These are phyloP conservation scores for Salix viminalis DNA, from an alignment of 345 rosid genomes.

Conservation along the genomic window DNA sequence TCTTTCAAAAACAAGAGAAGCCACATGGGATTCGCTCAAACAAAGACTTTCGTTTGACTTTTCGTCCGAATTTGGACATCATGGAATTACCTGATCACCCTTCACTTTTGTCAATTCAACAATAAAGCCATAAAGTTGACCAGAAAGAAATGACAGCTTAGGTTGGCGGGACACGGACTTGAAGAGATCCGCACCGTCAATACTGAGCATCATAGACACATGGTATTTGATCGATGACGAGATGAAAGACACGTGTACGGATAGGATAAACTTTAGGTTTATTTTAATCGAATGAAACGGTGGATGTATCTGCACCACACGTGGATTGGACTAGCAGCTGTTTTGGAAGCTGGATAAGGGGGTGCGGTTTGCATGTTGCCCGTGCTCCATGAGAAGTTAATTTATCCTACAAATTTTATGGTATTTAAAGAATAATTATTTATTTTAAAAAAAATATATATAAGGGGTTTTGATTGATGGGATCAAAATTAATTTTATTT, in stretches of 20 bases:
- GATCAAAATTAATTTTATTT: too few species aligned
- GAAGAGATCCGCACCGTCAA: not conserved
- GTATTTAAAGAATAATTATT: too few species aligned
- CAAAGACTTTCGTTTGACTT: not conserved
- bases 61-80: not conserved
- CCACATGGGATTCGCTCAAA: not conserved
- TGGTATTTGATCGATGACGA: not conserved
- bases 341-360: not conserved
- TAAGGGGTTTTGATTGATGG: too few species aligned
- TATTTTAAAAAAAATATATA: too few species aligned
- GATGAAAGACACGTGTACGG: not conserved
- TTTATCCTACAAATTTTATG: too few species aligned
- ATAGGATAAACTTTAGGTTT: not conserved
- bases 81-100: not conserved
- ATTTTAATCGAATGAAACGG: not conserved
- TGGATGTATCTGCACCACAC: not conserved
- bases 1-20: not conserved
- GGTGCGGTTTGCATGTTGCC: not conserved
- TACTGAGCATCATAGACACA: not conserved
- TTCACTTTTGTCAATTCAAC: not conserved
- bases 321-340: not conserved
- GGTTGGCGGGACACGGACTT: not conserved
- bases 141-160: not conserved
- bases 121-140: not conserved
- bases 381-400: too few species aligned